Conservation (phyloP, 2,329 filamentous ascomycete species). For the Cladosporium sp. region DNA sequence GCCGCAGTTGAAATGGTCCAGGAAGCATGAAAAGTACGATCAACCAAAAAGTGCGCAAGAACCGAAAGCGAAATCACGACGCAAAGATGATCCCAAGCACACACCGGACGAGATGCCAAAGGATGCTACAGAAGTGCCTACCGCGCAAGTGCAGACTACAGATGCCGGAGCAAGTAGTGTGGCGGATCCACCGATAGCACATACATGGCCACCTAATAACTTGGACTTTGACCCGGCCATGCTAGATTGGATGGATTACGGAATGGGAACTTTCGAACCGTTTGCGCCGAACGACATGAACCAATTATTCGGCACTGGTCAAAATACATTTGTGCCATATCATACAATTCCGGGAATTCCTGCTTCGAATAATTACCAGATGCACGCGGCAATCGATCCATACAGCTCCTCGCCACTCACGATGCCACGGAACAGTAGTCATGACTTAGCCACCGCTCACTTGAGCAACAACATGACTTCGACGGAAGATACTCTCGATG, state of each 20-base stretch:
- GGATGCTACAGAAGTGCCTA: not conserved
- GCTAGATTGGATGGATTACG: slow-evolving; percentile 7
- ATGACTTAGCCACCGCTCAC: not conserved
- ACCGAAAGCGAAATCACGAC: slow-evolving; percentile 2
- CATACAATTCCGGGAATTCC: not conserved
- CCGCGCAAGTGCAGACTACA: not conserved
- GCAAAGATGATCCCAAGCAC: slow-evolving; percentile 1
- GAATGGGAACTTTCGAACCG: not conserved
- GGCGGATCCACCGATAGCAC: not conserved
- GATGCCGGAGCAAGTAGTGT: not conserved
- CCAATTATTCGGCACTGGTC: not conserved
- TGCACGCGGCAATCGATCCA: not conserved
- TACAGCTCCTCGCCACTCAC: not conserved
- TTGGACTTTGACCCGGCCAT: slow-evolving; percentile 7
- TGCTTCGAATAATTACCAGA: not conserved
- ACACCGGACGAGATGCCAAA: slow-evolving; percentile 11
- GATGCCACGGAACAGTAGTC: not conserved
- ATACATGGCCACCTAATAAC: not conserved
- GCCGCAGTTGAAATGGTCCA: slow-evolving; percentile 46
- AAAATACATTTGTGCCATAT: not conserved
- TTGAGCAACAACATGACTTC: not conserved
- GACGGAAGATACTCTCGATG: not conserved
- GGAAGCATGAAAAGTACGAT: slow-evolving; percentile 45
- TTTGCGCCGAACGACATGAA: slow-evolving; percentile 1
- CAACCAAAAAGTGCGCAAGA: slow-evolving; percentile 19